Base-by-base conservation (phyloP, 768 basidiomycete genomes). In the Leccinum imitatum region DNA sequence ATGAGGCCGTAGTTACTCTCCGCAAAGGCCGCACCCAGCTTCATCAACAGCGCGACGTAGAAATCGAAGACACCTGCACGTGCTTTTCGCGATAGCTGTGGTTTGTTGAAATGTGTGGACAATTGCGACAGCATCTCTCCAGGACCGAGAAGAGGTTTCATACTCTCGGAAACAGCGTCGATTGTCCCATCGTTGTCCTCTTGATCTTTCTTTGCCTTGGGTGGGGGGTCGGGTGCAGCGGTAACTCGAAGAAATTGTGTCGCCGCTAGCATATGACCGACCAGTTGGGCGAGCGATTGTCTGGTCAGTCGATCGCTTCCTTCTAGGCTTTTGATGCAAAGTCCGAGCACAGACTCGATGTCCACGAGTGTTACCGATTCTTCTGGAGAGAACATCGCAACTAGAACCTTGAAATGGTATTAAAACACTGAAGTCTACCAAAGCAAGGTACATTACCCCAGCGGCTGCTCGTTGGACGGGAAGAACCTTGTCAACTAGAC, bases 31-130 rank as follows among this genome's bases (percentile, higher is more conserved):
- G 87, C 62, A 0, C 95, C 96, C 9, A 98, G 85, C 10, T 82
- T 80, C 4, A 80, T 83, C 63, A 98, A 80, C 3, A 96, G 73
- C 0, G 90, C 84, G 6, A 87, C 82, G 67, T 98, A 97, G 65
- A 93, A 87, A 63, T 97, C 93, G 69, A 97, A 88, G 23, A 98
- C 83, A 7, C 93, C 94, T 35, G 93, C 87, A 21, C 91, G 84
- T 2, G 84, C 84, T 73, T 87, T 87, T 41, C 90, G 85, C 1
- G 89, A 80, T 0, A 83, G 67, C 39, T 84, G 79, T 2, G 84
- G 75, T 70, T 88, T 91, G 78, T 93, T 96, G 77, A 93, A 92
- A 30, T 89, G 88, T 0, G 74, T 73, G 0, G 94, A 93, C 4
- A 98, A 81, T 55, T 86, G 85, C n/a, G 70, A 71, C 10, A 98